Evolutionary conservation across 495 filamentous ascomycete genomes (phyloP).

Genomic region (Niebla homalea): DNA sequence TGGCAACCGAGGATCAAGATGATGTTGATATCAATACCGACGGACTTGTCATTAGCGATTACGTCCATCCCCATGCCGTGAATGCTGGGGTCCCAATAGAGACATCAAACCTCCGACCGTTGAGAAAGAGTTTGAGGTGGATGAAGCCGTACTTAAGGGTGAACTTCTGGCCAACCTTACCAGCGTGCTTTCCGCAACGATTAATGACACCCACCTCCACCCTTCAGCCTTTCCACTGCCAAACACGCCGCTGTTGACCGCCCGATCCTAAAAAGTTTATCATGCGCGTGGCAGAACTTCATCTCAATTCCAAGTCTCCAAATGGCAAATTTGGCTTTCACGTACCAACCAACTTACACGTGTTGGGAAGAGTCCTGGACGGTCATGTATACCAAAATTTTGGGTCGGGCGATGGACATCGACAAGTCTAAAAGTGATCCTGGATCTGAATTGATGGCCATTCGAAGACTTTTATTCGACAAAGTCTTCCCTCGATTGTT

Average conservation of each 20-base stretch:
- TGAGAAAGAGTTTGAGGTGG: background rate
- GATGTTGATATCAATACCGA: too few relatives aligned
- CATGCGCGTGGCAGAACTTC: conserved; percentile 27
- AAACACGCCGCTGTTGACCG: too few relatives aligned
- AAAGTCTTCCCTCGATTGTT: conserved; percentile 29
- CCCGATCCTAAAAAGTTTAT: background rate
- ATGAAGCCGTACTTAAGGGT: background rate
- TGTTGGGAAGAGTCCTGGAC: conserved; percentile 29
- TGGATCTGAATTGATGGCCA: conserved; percentile 10
- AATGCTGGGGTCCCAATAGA: too few relatives aligned
- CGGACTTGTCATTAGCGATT: too few relatives aligned
- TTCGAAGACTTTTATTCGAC: conserved; percentile 11
- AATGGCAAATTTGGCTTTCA: conserved; percentile 43
- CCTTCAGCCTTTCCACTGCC: too few relatives aligned
- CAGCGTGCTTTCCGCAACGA: too few relatives aligned
- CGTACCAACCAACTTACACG: conserved; percentile 29
- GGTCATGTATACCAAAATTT: conserved; percentile 25
- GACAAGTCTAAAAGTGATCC: conserved; percentile 22
- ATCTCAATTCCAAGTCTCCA: conserved; percentile 27
- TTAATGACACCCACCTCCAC: too few relatives aligned
- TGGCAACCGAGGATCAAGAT: too few relatives aligned
- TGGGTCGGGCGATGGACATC: conserved; percentile 19
- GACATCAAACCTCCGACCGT: too few relatives aligned
- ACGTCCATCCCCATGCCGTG: too few relatives aligned
- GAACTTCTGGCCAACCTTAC: too few relatives aligned